Percentiles rank a stretch among this genome's conserved stretches.
Conservation (phyloP, 1,284 basidiomycete genomes). For the Ustilago vetiveriae region DNA sequence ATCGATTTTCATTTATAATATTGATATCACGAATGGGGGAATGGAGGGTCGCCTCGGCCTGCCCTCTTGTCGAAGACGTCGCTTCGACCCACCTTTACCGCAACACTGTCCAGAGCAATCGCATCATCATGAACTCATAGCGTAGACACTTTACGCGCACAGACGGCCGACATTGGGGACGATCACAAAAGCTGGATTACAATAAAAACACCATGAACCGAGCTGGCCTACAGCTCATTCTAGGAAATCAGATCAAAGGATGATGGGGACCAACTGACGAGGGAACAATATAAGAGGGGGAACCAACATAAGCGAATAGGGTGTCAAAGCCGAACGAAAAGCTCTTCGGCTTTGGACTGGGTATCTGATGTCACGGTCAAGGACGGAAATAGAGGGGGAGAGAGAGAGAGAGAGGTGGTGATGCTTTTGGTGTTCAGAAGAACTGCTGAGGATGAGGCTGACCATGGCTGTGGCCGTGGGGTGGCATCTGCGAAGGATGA, state of each 20-base stretch:
- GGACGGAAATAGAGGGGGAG: too few species aligned
- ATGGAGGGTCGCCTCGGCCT: too few species aligned
- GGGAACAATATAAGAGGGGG: neutral
- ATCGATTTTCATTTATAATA: too few species aligned
- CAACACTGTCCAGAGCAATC: too few species aligned
- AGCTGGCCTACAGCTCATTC: neutral
- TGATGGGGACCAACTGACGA: neutral
- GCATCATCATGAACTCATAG: too few species aligned
- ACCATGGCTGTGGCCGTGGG: slow-evolving; percentile 9
- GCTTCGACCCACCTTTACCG: too few species aligned
- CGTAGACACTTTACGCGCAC: too few species aligned
- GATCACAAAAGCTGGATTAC: neutral
- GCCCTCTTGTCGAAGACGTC: too few species aligned
- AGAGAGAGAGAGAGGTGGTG: slow-evolving; percentile 7
- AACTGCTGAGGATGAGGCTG: slow-evolving; percentile 24
- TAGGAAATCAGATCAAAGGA: neutral
- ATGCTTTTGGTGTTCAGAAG: slow-evolving; percentile 6
- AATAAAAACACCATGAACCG: neutral
- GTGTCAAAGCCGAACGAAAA: neutral
- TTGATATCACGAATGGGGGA: too few species aligned
- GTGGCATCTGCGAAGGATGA: slow-evolving; percentile 12
- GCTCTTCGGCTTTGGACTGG: slow-evolving; percentile 3
- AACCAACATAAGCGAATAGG: too few species aligned
- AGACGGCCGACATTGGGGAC: too few species aligned
- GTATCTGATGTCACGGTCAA: slow-evolving; percentile 5